Conservation (phyloP, 495 filamentous ascomycete genomes). For the Penicillium cataractarum region DNA sequence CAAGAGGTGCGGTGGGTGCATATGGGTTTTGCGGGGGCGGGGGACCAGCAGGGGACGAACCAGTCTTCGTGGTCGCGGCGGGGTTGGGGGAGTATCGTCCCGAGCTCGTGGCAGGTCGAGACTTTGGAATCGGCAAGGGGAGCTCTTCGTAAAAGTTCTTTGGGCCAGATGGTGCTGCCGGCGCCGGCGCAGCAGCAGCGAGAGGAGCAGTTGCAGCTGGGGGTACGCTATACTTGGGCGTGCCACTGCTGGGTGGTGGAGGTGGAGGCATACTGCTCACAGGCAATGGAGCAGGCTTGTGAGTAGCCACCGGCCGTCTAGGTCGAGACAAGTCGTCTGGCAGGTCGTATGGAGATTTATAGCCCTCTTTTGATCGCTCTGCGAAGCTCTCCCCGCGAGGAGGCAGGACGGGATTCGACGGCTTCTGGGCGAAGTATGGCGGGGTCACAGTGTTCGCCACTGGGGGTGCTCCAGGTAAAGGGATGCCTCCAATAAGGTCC, state of each 20-base stretch:
- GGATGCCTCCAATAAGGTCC: conserved; percentile 40
- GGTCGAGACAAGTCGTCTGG: conserved; percentile 83
- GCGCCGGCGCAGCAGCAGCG: conserved; percentile 29
- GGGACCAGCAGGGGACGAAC: conserved; percentile 12
- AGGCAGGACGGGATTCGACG: conserved; percentile 37
- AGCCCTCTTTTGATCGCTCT: conserved; percentile 86
- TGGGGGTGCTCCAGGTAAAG: conserved; percentile 29
- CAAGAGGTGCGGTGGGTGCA: conserved; percentile 31
- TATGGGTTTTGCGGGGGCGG: conserved; percentile 22
- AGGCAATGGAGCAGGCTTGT: conserved; percentile 33
- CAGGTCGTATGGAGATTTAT: conserved; percentile 91
- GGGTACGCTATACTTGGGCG: conserved; percentile 39
- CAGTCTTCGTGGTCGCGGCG: conserved; percentile 21
- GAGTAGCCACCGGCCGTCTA: conserved; percentile 55
- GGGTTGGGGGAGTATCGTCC: conserved; percentile 57
- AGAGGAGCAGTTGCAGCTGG: conserved; percentile 37
- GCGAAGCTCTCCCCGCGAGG: conserved; percentile 73
- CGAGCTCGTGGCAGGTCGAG: conserved; percentile 43
- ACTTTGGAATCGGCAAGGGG: conserved; percentile 63
- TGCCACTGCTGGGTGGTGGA: conserved; percentile 63
- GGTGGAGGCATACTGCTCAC: conserved; percentile 42
- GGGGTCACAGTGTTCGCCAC: conserved; percentile 38
- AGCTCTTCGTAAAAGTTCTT: conserved; percentile 91
- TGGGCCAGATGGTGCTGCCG: conserved; percentile 31
- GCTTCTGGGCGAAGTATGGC: conserved; percentile 46